Evolutionary conservation across 2,329 filamentous ascomycete genomes (phyloP), one percentile per base, ranked within the genome.

Genomic region (Colletotrichum sp.): DNA sequence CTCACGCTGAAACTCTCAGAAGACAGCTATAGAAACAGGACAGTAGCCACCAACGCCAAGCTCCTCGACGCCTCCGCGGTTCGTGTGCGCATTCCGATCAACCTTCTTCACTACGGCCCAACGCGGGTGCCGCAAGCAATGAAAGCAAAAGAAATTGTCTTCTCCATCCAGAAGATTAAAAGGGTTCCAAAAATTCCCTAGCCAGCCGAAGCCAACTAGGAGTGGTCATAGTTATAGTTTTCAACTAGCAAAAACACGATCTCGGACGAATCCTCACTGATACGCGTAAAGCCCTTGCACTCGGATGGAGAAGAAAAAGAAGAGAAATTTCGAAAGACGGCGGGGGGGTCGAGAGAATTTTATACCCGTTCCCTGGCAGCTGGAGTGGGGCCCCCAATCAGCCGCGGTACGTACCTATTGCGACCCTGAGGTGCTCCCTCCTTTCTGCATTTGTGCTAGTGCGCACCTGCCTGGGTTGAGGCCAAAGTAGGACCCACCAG

Each of bases 181-280:
- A 67, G 39, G 82, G 81, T 89, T 90, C 87, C 93, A 95, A 95
- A 95, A 93, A 95, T 95, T 95, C 94, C 93, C 90, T 90, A 88
- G 87, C 91, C 90, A 90, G 89, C 90, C 88, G 88, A 90, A 91
- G 90, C 93, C 92, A 91, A 90, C 81, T 87, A 90, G 89, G 89
- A 96, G 94, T 89, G 89, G 93, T 95, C 93, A 94, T 91, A 69
- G 89, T 89, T 90, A 89, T 94, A 95, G 93, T 94, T 95, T 94
- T 94, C 93, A 95, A 95, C 93, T 94, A 95, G 94, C 94, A 95
- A 95, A 94, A 95, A 95, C 90, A 91, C 91, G 90, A 91, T 92
- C 93, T 95, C 94, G 92, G 94, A 95, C 92, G 91, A 92, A 93
- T 95, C 94, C 92, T 95, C 94, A 95, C 92, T 93, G 93, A 91